Base-by-base conservation (phyloP, 768 basidiomycete species). In the Naganishia vaughanmartiniae region DNA sequence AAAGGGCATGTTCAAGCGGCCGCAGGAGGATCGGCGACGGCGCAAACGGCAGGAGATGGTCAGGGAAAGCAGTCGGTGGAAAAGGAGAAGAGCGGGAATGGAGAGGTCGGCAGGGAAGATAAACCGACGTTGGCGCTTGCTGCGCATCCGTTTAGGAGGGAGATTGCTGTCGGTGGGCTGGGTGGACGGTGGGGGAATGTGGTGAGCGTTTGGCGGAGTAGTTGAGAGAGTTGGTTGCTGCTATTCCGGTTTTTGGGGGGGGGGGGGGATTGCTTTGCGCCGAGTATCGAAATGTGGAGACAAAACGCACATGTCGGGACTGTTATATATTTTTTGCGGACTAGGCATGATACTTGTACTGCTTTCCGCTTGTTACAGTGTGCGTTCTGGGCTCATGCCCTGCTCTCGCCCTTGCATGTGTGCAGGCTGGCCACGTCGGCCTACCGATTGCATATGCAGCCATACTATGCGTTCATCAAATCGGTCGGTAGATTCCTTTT, bases 151-250 rank as follows among this genome's bases (percentile, higher is more conserved):
- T 85, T 83, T 26, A 85, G 83, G 65, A 85, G 84, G 55, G 87
- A 90, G 67, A 89, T 97, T 72, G 93, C 92, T 9, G 91, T 92
- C 4, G 91, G 90, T n/a, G 87, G 89, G 12, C 88, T 91, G 86
- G 92, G 93, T 21, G 48, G 48, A 7, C 48, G 48, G 74, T 92
- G 92, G 74, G 93, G 95, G 75, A 81, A 90, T 71, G 88, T 88
- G 5, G 90, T 97, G 76, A 85, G 89, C 66, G 75, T 97, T 19
- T 96, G 93, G 93, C 58, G 72, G 39, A 72, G 71, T 53, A 57
- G 54, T 24, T 34, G 30, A 31, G 65, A 33, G 56, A 21, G 21
- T 28, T 51, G 48, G 6, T 19, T 21, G 48, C 24, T n/a, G n/a
- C n/a, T n/a, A n/a, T n/a, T n/a, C n/a, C n/a, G n/a, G n/a, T n/a